phyloP scores from a whole-genome alignment of 495 filamentous ascomycete genomes.

The Cercophora scortea region DNA sequence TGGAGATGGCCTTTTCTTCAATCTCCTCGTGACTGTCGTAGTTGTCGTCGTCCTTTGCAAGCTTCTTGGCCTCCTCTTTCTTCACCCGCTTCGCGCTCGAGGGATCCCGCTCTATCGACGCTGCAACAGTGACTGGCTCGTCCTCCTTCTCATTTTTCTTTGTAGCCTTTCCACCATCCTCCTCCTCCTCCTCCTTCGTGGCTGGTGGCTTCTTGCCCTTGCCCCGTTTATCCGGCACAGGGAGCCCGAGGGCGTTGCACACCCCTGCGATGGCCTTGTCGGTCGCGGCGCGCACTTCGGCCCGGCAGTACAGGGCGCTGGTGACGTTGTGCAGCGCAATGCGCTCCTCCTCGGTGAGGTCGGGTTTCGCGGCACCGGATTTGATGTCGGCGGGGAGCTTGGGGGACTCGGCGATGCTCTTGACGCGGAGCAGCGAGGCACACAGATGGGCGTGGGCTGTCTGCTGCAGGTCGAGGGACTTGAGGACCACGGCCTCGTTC shows the following conservation, averaged over 20 bases:
- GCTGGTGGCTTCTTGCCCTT: slow-evolving; percentile 11
- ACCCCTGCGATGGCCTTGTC: slow-evolving; percentile 54
- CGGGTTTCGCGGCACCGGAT: slow-evolving; percentile 36
- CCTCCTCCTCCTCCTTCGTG: background rate
- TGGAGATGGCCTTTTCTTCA: slow-evolving; percentile 9
- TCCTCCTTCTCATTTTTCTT: background rate
- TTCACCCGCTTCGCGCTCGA: background rate
- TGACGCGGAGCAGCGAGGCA: slow-evolving; percentile 67
- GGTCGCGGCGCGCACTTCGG: slow-evolving; percentile 62
- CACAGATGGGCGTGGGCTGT: slow-evolving; percentile 63
- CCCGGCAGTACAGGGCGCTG: slow-evolving; percentile 71
- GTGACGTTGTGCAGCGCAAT: slow-evolving; percentile 60
- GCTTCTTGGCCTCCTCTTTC: background rate
- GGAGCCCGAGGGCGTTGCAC: slow-evolving; percentile 51
- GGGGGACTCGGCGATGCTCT: slow-evolving; percentile 51
- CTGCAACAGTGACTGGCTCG: background rate
- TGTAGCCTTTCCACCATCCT: background rate
- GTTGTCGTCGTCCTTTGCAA: background rate
- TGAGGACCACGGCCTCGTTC: slow-evolving; percentile 66
- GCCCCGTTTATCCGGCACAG: slow-evolving; percentile 36
- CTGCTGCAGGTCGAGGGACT: slow-evolving; percentile 57
- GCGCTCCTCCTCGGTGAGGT: slow-evolving; percentile 39
- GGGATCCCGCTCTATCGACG: background rate
- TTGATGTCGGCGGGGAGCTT: slow-evolving; percentile 42
- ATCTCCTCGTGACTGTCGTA: slow-evolving; percentile 6